Evolutionary conservation across 495 filamentous ascomycete genomes (phyloP).

Genomic region (Paragyromitra xinjiangensis): DNA sequence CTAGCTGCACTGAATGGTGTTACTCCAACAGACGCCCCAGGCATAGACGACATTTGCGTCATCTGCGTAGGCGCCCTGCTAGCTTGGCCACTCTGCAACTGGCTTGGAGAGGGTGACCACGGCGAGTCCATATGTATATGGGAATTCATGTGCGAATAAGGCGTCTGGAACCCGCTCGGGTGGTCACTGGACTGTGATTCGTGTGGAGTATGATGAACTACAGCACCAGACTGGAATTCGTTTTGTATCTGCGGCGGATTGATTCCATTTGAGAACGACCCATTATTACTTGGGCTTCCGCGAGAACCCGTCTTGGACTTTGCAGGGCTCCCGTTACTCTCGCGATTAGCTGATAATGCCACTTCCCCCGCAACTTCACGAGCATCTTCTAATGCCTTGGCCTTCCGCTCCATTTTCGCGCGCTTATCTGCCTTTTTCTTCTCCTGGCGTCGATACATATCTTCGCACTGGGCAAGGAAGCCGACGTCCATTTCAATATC

Average conservation of each 20-base stretch:
- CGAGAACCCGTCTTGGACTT: slow-evolving; percentile 38
- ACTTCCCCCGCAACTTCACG: slow-evolving; percentile 33
- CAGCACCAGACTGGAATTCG: slow-evolving; percentile 5
- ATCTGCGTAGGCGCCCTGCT: slow-evolving; percentile 42
- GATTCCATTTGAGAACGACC: slow-evolving; percentile 38
- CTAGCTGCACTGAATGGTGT: slow-evolving; percentile 25
- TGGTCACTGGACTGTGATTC: slow-evolving; percentile 44
- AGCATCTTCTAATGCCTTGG: slow-evolving; percentile 41
- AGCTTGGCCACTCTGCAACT: slow-evolving; percentile 29
- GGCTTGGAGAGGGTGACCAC: slow-evolving; percentile 36
- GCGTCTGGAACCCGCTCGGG: slow-evolving; percentile 44
- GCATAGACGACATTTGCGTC: slow-evolving; percentile 49
- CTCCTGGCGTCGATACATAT: slow-evolving; percentile 77
- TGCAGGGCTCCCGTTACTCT: slow-evolving; percentile 38
- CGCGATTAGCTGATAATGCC: slow-evolving; percentile 34
- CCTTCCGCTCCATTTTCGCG: slow-evolving; percentile 59
- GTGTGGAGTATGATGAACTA: slow-evolving; percentile 6
- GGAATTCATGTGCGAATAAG: slow-evolving; percentile 29
- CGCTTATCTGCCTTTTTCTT: slow-evolving; percentile 72
- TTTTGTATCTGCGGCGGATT: slow-evolving; percentile 15
- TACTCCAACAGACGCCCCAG: slow-evolving; percentile 48
- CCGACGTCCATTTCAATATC: slow-evolving; percentile 70
- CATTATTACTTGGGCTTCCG: slow-evolving; percentile 42
- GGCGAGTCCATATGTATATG: slow-evolving; percentile 32
- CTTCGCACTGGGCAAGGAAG: slow-evolving; percentile 73